Percentiles rank a stretch among this genome's conserved stretches.
Evolutionary conservation across 148 eudicot species (phyloP).

Genomic region (Selenicereus undatus): DNA sequence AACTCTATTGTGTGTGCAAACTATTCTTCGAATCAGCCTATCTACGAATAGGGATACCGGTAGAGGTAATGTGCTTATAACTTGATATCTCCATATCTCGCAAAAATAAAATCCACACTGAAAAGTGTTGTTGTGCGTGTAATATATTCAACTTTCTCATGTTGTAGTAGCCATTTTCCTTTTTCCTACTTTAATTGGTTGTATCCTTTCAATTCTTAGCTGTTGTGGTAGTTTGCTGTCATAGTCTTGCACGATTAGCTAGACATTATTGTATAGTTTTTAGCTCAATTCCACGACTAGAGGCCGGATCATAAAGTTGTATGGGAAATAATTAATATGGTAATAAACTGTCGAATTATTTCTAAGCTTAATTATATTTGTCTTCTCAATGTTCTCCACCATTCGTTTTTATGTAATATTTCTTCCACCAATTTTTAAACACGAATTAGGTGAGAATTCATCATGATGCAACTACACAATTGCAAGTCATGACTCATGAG

Average conservation of each 20-base stretch:
- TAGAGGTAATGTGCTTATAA: too few relatives aligned
- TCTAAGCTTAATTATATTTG: neutral
- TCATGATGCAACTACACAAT: too few relatives aligned
- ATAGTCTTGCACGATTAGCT: neutral
- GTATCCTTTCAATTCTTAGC: neutral
- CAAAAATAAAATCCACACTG: too few relatives aligned
- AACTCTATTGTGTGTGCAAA: neutral
- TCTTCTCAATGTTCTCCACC: neutral
- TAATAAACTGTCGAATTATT: neutral
- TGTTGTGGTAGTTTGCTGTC: neutral
- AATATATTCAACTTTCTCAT: neutral
- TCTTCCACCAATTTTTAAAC: neutral
- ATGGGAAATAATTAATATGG: neutral
- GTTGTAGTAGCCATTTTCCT: too few relatives aligned
- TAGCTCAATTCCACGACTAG: neutral
- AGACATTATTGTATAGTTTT: neutral
- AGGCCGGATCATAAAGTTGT: neutral
- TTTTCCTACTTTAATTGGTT: neutral
- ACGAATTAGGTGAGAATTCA: neutral
- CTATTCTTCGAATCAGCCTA: too few relatives aligned
- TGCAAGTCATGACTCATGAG: conserved; percentile 1
- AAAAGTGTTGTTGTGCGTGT: neutral
- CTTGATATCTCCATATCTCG: too few relatives aligned
- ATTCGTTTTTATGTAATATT: neutral
- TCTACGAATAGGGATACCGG: too few relatives aligned